Conservation (phyloP, 495 filamentous ascomycete genomes). For the Margaritispora aquatica region DNA sequence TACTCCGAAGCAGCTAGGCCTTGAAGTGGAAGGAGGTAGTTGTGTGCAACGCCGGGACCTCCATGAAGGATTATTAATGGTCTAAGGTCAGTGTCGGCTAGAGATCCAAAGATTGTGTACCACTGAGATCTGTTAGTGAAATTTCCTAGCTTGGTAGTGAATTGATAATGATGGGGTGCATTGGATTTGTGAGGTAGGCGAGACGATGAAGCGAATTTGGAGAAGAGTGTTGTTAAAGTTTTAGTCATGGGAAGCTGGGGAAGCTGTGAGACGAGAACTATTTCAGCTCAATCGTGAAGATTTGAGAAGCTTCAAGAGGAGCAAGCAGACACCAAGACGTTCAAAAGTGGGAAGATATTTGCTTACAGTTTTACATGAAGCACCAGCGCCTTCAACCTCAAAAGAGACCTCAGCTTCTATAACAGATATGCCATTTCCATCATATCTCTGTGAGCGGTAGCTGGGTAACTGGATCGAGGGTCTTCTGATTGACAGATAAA, state of each 20-base stretch:
- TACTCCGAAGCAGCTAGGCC: constrained; percentile 25
- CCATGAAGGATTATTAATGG: constrained; percentile 38
- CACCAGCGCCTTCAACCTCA: constrained; percentile 27
- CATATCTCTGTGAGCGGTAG: not conserved
- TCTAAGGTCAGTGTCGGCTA: constrained; percentile 16
- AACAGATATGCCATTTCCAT: not conserved
- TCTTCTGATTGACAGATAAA: too few species aligned
- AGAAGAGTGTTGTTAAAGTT: too few species aligned
- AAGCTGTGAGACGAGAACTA: too few species aligned
- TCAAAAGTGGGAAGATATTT: not conserved
- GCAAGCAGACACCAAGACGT: not conserved
- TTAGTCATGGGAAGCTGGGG: too few species aligned
- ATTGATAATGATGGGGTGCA: too few species aligned
- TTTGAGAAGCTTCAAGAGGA: not conserved
- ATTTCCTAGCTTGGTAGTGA: not conserved
- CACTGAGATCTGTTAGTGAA: constrained; percentile 17
- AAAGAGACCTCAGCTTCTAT: constrained; percentile 24
- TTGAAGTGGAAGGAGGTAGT: constrained; percentile 34
- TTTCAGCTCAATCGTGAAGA: not conserved
- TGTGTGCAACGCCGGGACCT: constrained; percentile 35
- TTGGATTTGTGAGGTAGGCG: too few species aligned
- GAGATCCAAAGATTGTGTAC: constrained; percentile 36
- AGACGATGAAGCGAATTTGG: not conserved
- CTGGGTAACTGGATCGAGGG: too few species aligned
- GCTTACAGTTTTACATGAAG: constrained; percentile 33